Evolutionary conservation across 208 protist species (phyloP), one percentile per base, ranked within the genome.

Genomic region (Acanthamoeba triangularis): DNA sequence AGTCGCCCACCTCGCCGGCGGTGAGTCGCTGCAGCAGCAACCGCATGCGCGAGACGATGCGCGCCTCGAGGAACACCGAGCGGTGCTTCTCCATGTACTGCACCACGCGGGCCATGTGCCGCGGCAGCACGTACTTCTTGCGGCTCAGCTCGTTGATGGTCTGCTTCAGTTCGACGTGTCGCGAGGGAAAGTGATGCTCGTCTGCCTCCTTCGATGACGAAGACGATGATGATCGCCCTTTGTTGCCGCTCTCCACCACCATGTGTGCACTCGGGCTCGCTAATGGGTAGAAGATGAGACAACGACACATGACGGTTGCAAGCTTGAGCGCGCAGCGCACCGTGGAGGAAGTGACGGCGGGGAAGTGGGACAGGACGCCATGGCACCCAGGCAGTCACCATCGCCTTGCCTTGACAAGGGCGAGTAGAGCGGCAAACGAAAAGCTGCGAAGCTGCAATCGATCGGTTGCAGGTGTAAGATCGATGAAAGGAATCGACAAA

Each of bases 121-220:
- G 25, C 30, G 84, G 84, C 6, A 69, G 41, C 49, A 90, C 84
- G 35, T 90, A 61, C 84, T 90, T 90, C 47, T 65, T 61, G 7
- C 59, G 49, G 52, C 41, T 90, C 54, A 90, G 84, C 59, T 90
- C 49, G 33, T 90, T 90, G 84, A 90, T 61, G 14, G n/a, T 90
- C 33, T 37, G 54, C 59, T 90, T 90, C 54, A 90, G 84, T 49
- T 90, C 84, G 54, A 90, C n/a, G 35, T 90, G 49, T 20, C 33
- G 33, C 25, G 20, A 25, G 6, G 35, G 30, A 13, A 82, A 52
- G 74, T 23, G 6, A 10, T 44, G 74, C 37, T 54, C 37, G 13
- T 0, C 18, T 28, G 0, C 18, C 44, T 82, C 6, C 41, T 18
- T 3, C 33, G 28, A 25, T 7, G 7, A 6, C 23, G 20, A 20